A percentile compares a stretch with the other conserved stretches of the same genome.
Evolutionary conservation across 2,329 filamentous ascomycete genomes (phyloP).

Genomic region (Aspergillus sp.): DNA sequence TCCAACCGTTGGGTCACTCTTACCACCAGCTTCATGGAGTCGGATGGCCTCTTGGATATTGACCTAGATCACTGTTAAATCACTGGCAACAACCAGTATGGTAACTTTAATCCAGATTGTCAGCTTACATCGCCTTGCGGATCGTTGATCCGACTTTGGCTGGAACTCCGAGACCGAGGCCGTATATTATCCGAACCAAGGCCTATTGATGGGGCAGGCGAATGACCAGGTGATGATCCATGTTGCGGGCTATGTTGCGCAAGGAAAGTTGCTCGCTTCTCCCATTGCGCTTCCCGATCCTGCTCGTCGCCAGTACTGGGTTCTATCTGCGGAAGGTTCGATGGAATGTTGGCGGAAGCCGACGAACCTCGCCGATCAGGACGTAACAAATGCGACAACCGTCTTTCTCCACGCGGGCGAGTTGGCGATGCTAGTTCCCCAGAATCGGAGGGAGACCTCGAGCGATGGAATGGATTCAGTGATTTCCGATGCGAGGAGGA

Average conservation of each 20-base stretch:
- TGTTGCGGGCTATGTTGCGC: conserved; percentile 59
- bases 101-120: not conserved
- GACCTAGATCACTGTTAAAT: conserved; percentile 25
- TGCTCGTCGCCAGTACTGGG: conserved; percentile 50
- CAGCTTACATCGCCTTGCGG: conserved; percentile 37
- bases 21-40: conserved; percentile 77
- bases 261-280: conserved; percentile 86
- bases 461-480: conserved; percentile 34
- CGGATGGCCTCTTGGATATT: conserved; percentile 95
- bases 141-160: conserved; percentile 31
- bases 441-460: conserved; percentile 26
- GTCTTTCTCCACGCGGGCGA: conserved; percentile 30
- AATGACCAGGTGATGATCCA: conserved; percentile 36
- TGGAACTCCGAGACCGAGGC: conserved; percentile 33
- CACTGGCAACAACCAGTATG: not conserved
- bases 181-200: conserved; percentile 9
- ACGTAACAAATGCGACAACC: conserved; percentile 36
- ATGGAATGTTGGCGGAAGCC: conserved; percentile 68
- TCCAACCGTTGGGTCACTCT: not conserved
- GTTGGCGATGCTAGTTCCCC: conserved; percentile 24
- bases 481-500: conserved; percentile 35
- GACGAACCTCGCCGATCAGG: conserved; percentile 34
- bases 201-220: conserved; percentile 18
- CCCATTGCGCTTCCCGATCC: conserved; percentile 76
- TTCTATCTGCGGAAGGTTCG: conserved; percentile 73